phyloP scores from a whole-genome alignment of 2,329 filamentous ascomycete species.

The Trichoderma sp. region DNA sequence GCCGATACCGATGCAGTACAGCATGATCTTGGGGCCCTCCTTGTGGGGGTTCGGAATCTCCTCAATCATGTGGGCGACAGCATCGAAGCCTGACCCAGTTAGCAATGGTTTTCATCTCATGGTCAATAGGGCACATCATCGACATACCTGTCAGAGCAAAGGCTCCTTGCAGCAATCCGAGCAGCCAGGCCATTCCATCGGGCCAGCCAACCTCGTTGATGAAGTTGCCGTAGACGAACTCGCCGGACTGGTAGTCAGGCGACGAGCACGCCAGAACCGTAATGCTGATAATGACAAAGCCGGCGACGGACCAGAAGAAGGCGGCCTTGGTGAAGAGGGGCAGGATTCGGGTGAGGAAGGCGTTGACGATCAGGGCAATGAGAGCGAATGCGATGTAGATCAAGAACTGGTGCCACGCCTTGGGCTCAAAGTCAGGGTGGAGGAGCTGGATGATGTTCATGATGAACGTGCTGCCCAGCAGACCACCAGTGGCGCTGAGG shows the following conservation, averaged over 20 bases:
- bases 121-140: background rate
- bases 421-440: slow-evolving; percentile 56
- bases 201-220: slow-evolving; percentile 72
- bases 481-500: slow-evolving; percentile 67
- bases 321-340: slow-evolving; percentile 69
- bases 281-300: slow-evolving; percentile 71
- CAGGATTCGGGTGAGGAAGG: slow-evolving; percentile 59
- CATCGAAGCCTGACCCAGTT: slow-evolving; percentile 47
- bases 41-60: slow-evolving; percentile 61
- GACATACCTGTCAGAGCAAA: slow-evolving; percentile 48
- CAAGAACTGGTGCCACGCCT: slow-evolving; percentile 72
- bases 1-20: slow-evolving; percentile 65
- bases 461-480: slow-evolving; percentile 68
- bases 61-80: slow-evolving; percentile 55
- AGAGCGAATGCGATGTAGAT: slow-evolving; percentile 69
- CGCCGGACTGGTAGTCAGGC: slow-evolving; percentile 63
- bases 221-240: slow-evolving; percentile 68
- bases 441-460: slow-evolving; percentile 65
- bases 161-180: slow-evolving; percentile 57
- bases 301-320: slow-evolving; percentile 70
- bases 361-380: slow-evolving; percentile 64
- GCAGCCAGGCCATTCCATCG: slow-evolving; percentile 62
- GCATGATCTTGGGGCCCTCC: slow-evolving; percentile 67
- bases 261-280: slow-evolving; percentile 67
- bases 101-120: background rate